Base-by-base conservation (phyloP, 2,329 filamentous ascomycete genomes). In the Ceratocystis destructans region DNA sequence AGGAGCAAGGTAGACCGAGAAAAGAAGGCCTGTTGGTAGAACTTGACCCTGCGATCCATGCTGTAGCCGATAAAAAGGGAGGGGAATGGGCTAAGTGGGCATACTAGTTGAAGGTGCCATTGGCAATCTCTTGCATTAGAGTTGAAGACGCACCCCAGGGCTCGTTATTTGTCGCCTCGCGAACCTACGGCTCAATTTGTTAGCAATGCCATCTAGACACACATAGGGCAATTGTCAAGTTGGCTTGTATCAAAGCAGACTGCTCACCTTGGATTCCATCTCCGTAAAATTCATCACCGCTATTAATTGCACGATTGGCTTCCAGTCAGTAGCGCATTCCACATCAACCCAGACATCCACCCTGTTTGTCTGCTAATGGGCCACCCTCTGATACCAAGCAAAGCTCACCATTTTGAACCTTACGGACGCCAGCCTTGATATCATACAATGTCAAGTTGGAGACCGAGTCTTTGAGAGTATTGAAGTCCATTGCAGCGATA, bases 241-340 rank as follows among this genome's bases (percentile, higher is more conserved):
- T n/a, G 6, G 8, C 15, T 15, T 15, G 37, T 61, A 64, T 48
- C 4, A 48, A 50, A 10, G 7, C 48, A n/a, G 28, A 6, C 17
- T 61, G 72, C 72, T 59, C 70, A 85, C 82, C 81, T 85, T 86
- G 57, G 83, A 76, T 78, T 95, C 90, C 89, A 94, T 93, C 74
- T 96, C 92, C 53, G 92, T 96, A 76, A 93, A 96, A 78, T 96
- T 96, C 92, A 96, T 96, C 68, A 96, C 91, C 70, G 91, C 91
- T 96, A 69, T 46, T 33, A 65, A 22, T 62, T 31, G n/a, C 48
- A 50, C 48, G 48, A 50, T 62, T 61, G 25, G 62, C 45, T 10
- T 64, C 64, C 57, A 45, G 71, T 77, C 68, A 78, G 74, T 66
- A 64, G 37, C 66, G 22, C 46, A 65, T 48, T 25, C 59, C 45